A percentile compares a stretch with the other conserved stretches of the same genome.
phyloP scores from a whole-genome alignment of 306 rosid genomes.

The Argentina anserina region DNA sequence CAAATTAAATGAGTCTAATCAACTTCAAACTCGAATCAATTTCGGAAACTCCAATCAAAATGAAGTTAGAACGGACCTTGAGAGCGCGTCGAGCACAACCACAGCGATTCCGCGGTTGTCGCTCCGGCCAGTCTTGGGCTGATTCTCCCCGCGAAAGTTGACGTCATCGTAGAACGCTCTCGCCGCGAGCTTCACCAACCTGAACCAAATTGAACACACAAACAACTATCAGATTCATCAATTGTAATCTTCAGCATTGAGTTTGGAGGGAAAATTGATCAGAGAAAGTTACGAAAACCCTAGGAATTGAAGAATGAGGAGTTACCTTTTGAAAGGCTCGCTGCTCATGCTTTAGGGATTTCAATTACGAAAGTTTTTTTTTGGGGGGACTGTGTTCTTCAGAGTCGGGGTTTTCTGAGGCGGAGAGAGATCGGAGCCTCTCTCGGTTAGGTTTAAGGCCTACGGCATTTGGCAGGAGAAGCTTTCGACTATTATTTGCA shows the following conservation, averaged over 20 bases:
- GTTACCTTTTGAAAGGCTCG: constrained; percentile 74
- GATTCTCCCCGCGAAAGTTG: constrained; percentile 82
- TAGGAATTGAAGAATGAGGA: constrained; percentile 7
- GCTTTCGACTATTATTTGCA: neutral
- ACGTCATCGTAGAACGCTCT: constrained; percentile 92
- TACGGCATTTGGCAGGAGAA: neutral
- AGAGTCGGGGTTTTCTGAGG: neutral
- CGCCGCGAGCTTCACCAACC: constrained; percentile 86
- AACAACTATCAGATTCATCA: neutral
- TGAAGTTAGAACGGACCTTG: constrained; percentile 52
- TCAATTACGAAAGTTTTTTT: neutral
- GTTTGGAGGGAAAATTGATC: neutral
- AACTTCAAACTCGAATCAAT: neutral
- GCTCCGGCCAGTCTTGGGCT: constrained; percentile 83
- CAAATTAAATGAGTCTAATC: too few relatives aligned
- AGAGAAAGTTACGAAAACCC: neutral
- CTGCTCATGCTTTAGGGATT: constrained; percentile 32
- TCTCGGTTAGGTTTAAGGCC: neutral
- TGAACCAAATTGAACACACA: constrained; percentile 17
- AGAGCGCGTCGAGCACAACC: constrained; percentile 96
- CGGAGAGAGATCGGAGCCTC: constrained; percentile 1
- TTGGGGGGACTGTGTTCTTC: neutral
- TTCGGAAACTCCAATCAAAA: neutral
- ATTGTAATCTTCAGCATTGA: neutral
- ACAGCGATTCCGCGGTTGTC: constrained; percentile 97